Percentiles rank a stretch among this genome's conserved stretches.
Conservation (phyloP, 1,139 yeast species). For the Williopsis jadinii region DNA sequence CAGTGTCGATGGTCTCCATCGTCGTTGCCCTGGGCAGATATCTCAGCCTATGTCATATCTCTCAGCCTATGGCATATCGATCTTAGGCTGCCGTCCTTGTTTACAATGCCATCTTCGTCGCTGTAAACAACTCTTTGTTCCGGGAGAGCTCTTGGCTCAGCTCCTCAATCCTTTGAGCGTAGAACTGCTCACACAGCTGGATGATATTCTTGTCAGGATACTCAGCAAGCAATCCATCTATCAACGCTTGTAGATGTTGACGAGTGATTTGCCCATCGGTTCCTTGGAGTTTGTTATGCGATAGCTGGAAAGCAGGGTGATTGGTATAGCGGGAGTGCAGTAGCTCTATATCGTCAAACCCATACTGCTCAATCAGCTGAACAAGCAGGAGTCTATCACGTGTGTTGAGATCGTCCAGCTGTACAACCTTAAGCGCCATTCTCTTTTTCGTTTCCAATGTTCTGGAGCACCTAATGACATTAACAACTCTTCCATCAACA, state of each 20-base stretch:
- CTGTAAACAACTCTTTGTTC: background rate
- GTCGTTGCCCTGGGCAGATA: no score
- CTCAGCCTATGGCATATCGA: no score
- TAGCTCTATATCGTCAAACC: conserved; percentile 6
- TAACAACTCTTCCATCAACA: no score
- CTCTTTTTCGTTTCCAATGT: no score
- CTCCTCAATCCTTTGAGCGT: conserved; percentile 13
- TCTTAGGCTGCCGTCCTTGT: background rate
- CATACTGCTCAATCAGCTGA: conserved; percentile 19
- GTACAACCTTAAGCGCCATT: background rate
- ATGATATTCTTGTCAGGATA: conserved; percentile 10
- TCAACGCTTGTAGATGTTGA: conserved; percentile 5
- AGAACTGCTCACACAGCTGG: conserved; percentile 18
- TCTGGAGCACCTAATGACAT: no score
- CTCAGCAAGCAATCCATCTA: conserved; percentile 2
- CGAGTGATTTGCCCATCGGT: conserved; percentile 6
- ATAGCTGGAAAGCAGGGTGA: conserved; percentile 17
- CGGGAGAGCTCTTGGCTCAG: conserved; percentile 8
- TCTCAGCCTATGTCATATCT: no score
- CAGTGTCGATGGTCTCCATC: no score
- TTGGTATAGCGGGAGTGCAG: conserved; percentile 10
- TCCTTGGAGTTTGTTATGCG: conserved; percentile 16
- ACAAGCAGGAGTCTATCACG: conserved; percentile 17
- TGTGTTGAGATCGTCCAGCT: conserved; percentile 12
- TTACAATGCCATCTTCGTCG: background rate